Conservation (phyloP, 495 filamentous ascomycete genomes). For the Aspergillus asperescens region DNA sequence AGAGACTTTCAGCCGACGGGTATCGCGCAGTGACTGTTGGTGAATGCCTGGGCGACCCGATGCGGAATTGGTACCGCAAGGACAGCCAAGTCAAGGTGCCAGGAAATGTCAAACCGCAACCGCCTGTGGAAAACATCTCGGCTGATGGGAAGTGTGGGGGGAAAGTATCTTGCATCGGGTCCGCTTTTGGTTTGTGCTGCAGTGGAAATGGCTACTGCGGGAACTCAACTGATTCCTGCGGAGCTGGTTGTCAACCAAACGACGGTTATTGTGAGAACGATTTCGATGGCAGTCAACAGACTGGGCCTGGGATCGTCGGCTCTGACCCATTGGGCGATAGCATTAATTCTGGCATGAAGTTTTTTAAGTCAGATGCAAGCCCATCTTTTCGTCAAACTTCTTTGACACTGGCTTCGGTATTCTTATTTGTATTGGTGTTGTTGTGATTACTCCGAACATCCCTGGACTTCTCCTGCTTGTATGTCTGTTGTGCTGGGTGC, state of each 20-base stretch:
- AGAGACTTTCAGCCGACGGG: slow-evolving; percentile 49
- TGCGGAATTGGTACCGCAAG: slow-evolving; percentile 63
- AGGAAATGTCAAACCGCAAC: slow-evolving; percentile 30
- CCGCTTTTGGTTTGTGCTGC: slow-evolving; percentile 41
- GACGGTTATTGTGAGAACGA: slow-evolving; percentile 44
- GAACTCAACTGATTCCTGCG: slow-evolving; percentile 46
- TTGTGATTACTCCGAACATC: neutral
- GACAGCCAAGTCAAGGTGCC: slow-evolving; percentile 21
- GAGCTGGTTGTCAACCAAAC: slow-evolving; percentile 42
- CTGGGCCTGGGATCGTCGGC: neutral
- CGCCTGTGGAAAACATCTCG: slow-evolving; percentile 36
- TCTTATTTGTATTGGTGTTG: slow-evolving; percentile 10
- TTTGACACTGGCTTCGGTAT: slow-evolving; percentile 1
- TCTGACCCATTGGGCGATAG: neutral
- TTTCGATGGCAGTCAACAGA: neutral
- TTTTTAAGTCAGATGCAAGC: slow-evolving; percentile 14
- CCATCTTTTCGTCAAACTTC: neutral
- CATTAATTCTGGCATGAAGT: slow-evolving; percentile 7
- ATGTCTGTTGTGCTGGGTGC: neutral
- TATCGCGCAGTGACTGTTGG: slow-evolving; percentile 69
- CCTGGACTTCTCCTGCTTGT: neutral
- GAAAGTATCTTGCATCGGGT: slow-evolving; percentile 46
- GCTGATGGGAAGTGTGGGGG: slow-evolving; percentile 49
- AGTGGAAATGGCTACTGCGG: slow-evolving; percentile 43
- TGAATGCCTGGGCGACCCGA: slow-evolving; percentile 67